phyloP scores from a whole-genome alignment of 1,284 basidiomycete species.

The Puccinia horiana region DNA sequence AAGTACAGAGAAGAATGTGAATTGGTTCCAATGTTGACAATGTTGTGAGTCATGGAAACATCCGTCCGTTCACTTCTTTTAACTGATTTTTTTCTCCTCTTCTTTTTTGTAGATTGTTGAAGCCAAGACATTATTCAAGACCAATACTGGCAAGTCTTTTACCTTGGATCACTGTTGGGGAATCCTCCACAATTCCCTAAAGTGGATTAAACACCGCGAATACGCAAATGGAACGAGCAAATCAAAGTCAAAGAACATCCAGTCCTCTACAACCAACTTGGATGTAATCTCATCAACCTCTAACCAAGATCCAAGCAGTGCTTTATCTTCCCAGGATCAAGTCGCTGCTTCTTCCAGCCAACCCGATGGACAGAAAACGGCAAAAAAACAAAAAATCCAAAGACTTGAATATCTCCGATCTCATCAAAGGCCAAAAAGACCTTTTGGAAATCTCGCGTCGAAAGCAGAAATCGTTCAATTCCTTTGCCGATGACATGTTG shows the following conservation, averaged over 20 bases:
- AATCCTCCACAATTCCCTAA: background rate
- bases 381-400: background rate
- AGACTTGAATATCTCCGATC: background rate
- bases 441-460: background rate
- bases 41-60: no score
- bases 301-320: no score
- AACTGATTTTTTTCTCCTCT: no score
- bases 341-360: background rate
- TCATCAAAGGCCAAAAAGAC: conserved; percentile 9
- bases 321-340: no score
- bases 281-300: no score
- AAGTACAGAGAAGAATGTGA: no score
- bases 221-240: no score
- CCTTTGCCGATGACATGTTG: background rate
- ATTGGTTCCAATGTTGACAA: no score
- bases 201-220: no score
- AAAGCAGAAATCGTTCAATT: conserved; percentile 3
- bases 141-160: background rate
- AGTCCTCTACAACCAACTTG: no score
- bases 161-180: background rate
- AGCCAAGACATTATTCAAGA: background rate
- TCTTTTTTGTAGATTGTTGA: background rate
- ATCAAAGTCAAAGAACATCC: no score
- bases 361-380: background rate
- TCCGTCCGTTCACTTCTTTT: no score